Base-by-base conservation (phyloP, 305 asterid genomes). In the Fraxinus velutina region DNA sequence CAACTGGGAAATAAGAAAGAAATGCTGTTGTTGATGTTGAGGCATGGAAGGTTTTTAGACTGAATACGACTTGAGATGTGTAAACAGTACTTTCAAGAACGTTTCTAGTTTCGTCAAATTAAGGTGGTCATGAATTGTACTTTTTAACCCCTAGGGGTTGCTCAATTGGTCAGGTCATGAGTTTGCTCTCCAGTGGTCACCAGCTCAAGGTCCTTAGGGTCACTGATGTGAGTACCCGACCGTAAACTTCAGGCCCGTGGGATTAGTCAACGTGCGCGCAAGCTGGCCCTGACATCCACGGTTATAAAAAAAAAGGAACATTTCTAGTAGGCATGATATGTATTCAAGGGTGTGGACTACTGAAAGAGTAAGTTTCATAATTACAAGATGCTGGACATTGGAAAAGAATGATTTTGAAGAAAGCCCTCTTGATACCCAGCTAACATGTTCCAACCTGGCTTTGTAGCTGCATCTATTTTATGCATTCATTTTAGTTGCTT, bases 31-130 rank as follows among this genome's bases (percentile, higher is more conserved):
- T 83, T 55, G 73, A 33, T 82, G 27, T 39, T 76, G 78, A 75
- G 70, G 75, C 76, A 70, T 21, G 33, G 36, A 79, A 21, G 71
- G 50, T 17, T 79, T 86, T 36, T 78, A 71, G 77, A 79, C 79
- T 57, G 21, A 70, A 12, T 57, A 22, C 32, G 82, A 78, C 72
- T 81, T 68, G 72, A 57, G 78, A 75, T 75, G 80, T 44, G 66
- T 50, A 34, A 39, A 39, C 64, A 12, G 36, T 78, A 17, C 42
- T 75, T 42, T 50, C 57, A 57, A 19, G 30, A 17, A 57, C 70
- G 0, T 39, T 34, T 34, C 37, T 32, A 32, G 36, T 32, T 32
- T 32, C 6, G 36, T 32, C 36, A 32, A 32, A 32, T 32, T 32
- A 32, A 32, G 36, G 36, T 32, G 36, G 36, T 32, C 36, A 32